Base-by-base conservation (phyloP, 2,329 filamentous ascomycete species). In the Hysterium pulicare region DNA sequence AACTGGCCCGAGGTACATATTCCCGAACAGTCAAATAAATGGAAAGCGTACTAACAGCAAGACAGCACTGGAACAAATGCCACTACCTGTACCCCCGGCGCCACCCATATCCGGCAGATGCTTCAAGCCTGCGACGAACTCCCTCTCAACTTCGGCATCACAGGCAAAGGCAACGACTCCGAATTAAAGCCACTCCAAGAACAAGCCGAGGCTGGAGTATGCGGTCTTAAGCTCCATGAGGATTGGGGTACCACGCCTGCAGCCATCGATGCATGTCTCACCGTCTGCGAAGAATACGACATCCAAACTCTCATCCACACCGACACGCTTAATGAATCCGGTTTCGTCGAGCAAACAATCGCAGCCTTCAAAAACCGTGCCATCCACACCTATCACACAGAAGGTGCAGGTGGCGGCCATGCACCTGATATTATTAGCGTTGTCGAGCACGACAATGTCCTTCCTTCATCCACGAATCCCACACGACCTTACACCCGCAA, bases 311-410 rank as follows among this genome's bases (percentile, higher is more conserved):
- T 95, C 51, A 94, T 97, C 56, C 91, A 96, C 66, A 96, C 90
- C 0, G 91, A 97, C 66, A 96, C 91, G 0, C 79, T 97, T 47
- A 97, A 97, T 67, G 91, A 97, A 68, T 91, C 87, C 15, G 91
- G 91, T n/a, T 97, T 95, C 59, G 91, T 97, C 38, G 91, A 96
- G 64, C 85, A 87, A 45, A 95, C 90, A 2, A 82, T 95, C 48
- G 79, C 75, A n/a, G 83, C 90, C 3, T 86, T 97, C 76, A 89
- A 88, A 64, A 76, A 82, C 59, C 83, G 91, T 47, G 87, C 89
- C 1, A 95, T 97, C 58, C 91, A 97, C 70, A 95, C 91, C 1
- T 97, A 97, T 69, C 91, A 97, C 70, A 96, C 90, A 23, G 91
- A 97, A 72, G 91, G 91, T 31, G 91, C 91, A 2, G 91, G 91